Conservation (phyloP, 768 basidiomycete genomes). For the Leccinellum luteum region DNA sequence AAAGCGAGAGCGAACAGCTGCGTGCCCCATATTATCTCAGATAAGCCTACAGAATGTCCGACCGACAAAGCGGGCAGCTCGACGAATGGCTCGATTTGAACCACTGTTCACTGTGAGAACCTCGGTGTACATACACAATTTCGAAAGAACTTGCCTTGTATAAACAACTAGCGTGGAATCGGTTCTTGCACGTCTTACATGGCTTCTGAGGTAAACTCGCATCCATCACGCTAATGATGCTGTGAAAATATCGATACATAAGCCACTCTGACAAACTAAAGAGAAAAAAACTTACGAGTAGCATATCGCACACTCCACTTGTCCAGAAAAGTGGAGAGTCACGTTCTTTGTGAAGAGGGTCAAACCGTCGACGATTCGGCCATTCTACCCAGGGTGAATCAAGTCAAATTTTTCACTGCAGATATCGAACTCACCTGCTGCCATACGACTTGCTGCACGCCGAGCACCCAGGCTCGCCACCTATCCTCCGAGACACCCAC, state of each 20-base stretch:
- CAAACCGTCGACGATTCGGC: constrained; percentile 84
- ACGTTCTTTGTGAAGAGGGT: constrained; percentile 94
- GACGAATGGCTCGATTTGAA: constrained; percentile 87
- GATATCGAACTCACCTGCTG: constrained; percentile 59
- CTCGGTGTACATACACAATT: background rate
- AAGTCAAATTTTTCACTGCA: background rate
- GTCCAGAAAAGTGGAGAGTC: constrained; percentile 88
- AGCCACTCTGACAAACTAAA: background rate
- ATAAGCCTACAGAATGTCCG: constrained; percentile 62
- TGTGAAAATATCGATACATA: constrained; percentile 29
- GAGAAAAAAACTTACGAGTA: constrained; percentile 62
- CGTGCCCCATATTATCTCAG: background rate
- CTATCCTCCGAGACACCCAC: constrained; percentile 87
- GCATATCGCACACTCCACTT: constrained; percentile 95
- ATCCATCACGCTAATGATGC: constrained; percentile 90
- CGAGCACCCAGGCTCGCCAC: constrained; percentile 94
- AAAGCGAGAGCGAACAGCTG: background rate
- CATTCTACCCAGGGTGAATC: constrained; percentile 55
- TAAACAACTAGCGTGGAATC: constrained; percentile 89
- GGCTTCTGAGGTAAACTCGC: constrained; percentile 84
- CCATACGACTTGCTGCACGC: constrained; percentile 87
- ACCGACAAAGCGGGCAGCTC: constrained; percentile 88
- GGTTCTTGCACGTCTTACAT: constrained; percentile 92
- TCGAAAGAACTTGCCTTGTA: constrained; percentile 62
- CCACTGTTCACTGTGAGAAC: constrained; percentile 52